These are phyloP conservation scores for Knufia fluminis DNA, from an alignment of 2,329 filamentous ascomycete species.

Conservation along the genomic window DNA sequence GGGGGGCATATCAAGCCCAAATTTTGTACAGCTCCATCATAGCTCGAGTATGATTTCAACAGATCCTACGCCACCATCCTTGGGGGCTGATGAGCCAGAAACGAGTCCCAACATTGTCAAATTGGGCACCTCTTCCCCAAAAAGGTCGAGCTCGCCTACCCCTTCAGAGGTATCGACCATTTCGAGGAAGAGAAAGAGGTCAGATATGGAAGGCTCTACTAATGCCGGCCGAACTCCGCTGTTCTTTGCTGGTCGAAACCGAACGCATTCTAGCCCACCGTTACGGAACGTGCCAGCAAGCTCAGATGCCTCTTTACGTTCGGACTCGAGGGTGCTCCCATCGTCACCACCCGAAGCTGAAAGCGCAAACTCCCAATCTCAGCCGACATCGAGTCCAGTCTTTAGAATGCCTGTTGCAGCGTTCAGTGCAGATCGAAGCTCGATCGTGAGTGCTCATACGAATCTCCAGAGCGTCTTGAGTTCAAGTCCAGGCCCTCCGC, in stretches of 20 bases:
- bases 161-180: conserved; percentile 31
- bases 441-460: conserved; percentile 23
- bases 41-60: conserved; percentile 27
- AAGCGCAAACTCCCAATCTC: conserved; percentile 6
- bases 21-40: conserved; percentile 29
- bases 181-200: conserved; percentile 21
- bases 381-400: conserved; percentile 19
- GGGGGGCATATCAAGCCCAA: conserved; percentile 32
- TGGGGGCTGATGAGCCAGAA: conserved; percentile 7
- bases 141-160: conserved; percentile 29
- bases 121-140: conserved; percentile 30
- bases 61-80: background rate
- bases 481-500: conserved; percentile 20
- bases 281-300: conserved; percentile 27
- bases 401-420: conserved; percentile 13
- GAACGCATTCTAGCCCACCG: conserved; percentile 32
- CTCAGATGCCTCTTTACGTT: conserved; percentile 24
- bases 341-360: conserved; percentile 14
- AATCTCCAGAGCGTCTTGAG: conserved; percentile 31
- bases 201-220: conserved; percentile 9
- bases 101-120: conserved; percentile 35
- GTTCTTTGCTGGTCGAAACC: conserved; percentile 11
- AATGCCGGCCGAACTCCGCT: conserved; percentile 12
- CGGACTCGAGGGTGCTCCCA: conserved; percentile 9
- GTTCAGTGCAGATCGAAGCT: conserved; percentile 14